These are phyloP conservation scores for Saposhnikovia divaricata DNA, from an alignment of 129 eudicot genomes.

Conservation along the genomic window DNA sequence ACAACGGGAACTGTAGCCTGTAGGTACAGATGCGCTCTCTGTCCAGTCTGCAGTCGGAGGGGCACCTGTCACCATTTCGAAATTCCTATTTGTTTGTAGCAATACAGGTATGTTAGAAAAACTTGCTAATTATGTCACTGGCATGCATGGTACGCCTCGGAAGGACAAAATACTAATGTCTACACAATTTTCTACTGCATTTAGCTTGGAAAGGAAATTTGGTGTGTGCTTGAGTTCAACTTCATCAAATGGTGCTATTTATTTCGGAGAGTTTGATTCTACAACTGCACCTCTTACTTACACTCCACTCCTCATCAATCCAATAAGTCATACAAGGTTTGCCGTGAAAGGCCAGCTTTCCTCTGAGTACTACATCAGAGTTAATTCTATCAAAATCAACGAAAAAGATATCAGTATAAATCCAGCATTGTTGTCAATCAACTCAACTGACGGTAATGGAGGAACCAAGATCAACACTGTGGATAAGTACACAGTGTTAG, in stretches of 20 bases:
- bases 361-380: constrained; percentile 17
- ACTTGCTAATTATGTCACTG: neutral
- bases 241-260: too few relatives aligned
- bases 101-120: too few relatives aligned
- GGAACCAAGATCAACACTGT: constrained; percentile 45
- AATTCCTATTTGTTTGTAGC: too few relatives aligned
- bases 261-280: neutral
- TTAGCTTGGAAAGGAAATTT: constrained; percentile 19
- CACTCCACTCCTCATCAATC: neutral
- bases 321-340: neutral
- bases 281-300: neutral
- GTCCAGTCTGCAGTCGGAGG: too few relatives aligned
- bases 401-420: neutral
- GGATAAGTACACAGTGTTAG: constrained; percentile 33
- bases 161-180: constrained; percentile 20
- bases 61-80: too few relatives aligned
- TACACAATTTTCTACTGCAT: constrained; percentile 19
- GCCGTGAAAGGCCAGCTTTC: neutral
- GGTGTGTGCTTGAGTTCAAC: constrained; percentile 3
- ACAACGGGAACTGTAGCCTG: too few relatives aligned
- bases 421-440: neutral
- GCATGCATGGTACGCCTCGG: constrained; percentile 39
- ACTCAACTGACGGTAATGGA: constrained; percentile 15
- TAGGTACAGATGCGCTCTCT: too few relatives aligned
- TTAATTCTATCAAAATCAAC: constrained; percentile 14